Evolutionary conservation across 768 basidiomycete genomes (phyloP).

Genomic region (Mycena amicta): DNA sequence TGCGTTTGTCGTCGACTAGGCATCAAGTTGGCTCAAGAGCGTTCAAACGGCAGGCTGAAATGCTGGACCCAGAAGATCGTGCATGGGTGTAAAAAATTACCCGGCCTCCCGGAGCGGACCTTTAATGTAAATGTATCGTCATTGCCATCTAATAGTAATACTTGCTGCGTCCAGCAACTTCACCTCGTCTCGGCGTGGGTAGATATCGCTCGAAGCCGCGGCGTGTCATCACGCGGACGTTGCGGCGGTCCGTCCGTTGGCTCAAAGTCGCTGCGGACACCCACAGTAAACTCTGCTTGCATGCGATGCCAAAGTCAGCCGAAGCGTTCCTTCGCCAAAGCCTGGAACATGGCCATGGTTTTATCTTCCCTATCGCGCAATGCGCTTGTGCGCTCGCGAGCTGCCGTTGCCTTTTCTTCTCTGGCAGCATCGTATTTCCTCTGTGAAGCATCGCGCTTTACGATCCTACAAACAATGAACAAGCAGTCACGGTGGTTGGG

Average conservation of each 20-base stretch:
- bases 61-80: slow-evolving; percentile 41
- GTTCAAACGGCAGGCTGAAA: slow-evolving; percentile 21
- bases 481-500: too few species aligned
- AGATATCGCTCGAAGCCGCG: too few species aligned
- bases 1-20: neutral
- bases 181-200: too few species aligned
- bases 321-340: slow-evolving; percentile 85
- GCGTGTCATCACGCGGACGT: too few species aligned
- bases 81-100: slow-evolving; percentile 39
- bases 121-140: neutral
- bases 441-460: slow-evolving; percentile 72
- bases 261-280: too few species aligned
- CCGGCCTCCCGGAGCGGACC: slow-evolving; percentile 1
- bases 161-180: neutral
- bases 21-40: neutral
- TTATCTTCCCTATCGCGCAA: slow-evolving; percentile 82
- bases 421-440: slow-evolving; percentile 61
- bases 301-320: slow-evolving; percentile 46
- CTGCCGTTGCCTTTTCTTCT: slow-evolving; percentile 53
- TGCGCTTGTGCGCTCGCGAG: slow-evolving; percentile 63
- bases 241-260: too few species aligned
- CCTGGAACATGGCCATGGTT: slow-evolving; percentile 97
- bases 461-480: slow-evolving; percentile 53
- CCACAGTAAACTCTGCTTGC: too few species aligned
- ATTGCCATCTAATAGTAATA: neutral